phyloP scores from a whole-genome alignment of 2,329 filamentous ascomycete species.

The Xylariaceae sp. region DNA sequence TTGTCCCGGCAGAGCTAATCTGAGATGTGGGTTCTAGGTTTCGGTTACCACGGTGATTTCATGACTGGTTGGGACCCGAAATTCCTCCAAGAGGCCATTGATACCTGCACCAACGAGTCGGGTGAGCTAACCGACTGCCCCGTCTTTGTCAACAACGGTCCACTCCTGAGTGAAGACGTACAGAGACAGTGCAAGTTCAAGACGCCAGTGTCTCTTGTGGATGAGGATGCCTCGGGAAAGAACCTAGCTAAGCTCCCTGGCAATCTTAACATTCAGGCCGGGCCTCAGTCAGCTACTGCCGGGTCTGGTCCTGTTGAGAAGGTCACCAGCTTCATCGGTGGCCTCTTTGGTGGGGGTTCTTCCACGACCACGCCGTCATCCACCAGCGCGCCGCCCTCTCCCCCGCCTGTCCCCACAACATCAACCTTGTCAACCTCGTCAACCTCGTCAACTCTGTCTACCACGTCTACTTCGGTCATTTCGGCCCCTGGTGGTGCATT shows the following conservation, averaged over 20 bases:
- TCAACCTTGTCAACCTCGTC: slow-evolving; percentile 20
- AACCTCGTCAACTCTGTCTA: slow-evolving; percentile 1
- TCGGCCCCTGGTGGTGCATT: slow-evolving; percentile 29
- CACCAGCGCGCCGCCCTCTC: not conserved
- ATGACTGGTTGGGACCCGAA: slow-evolving; percentile 68
- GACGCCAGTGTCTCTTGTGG: slow-evolving; percentile 46
- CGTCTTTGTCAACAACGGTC: slow-evolving; percentile 51
- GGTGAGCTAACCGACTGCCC: slow-evolving; percentile 69
- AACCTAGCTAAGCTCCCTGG: slow-evolving; percentile 59
- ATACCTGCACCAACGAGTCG: slow-evolving; percentile 66
- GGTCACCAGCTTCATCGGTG: slow-evolving; percentile 19
- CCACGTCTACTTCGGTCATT: slow-evolving; percentile 13
- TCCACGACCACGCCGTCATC: slow-evolving; percentile 11
- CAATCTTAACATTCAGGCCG: slow-evolving; percentile 42
- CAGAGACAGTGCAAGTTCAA: slow-evolving; percentile 58
- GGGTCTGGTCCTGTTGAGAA: slow-evolving; percentile 11
- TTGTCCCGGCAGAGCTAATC: no score
- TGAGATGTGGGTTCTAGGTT: no score
- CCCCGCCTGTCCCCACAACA: slow-evolving; percentile 16
- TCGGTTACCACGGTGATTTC: slow-evolving; percentile 75
- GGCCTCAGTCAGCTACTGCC: slow-evolving; percentile 23
- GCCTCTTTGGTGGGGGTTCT: slow-evolving; percentile 14
- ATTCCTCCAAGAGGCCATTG: slow-evolving; percentile 66
- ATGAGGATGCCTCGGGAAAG: slow-evolving; percentile 45
- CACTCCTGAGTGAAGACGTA: slow-evolving; percentile 52